Evolutionary conservation across 1,284 basidiomycete genomes (phyloP).

Genomic region (Ceratobasidium theobromae): DNA sequence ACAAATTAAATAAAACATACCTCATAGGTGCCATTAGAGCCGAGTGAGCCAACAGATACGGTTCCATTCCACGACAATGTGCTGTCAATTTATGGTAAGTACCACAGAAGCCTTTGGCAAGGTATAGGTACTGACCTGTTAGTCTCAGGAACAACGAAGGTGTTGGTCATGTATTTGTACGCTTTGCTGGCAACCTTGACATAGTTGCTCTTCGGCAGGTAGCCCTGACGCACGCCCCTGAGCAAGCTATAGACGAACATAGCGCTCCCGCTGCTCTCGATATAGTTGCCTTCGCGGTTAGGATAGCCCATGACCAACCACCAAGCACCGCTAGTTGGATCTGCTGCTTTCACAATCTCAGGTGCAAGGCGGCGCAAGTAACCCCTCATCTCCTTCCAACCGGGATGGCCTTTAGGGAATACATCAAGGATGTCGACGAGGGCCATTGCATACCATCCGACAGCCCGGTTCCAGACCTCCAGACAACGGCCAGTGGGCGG

Average conservation of each 20-base stretch:
- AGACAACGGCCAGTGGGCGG: conserved; percentile 52
- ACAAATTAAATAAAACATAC: too few species aligned
- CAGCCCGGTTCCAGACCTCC: conserved; percentile 53
- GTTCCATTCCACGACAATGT: conserved; percentile 45
- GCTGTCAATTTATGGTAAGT: conserved; percentile 41
- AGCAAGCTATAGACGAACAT: conserved; percentile 54
- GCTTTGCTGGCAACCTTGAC: conserved; percentile 47
- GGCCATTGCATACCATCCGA: conserved; percentile 56
- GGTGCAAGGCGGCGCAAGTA: conserved; percentile 47
- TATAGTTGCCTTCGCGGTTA: conserved; percentile 51
- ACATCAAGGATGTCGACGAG: conserved; percentile 52
- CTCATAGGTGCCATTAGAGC: conserved; percentile 30
- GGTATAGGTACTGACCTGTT: conserved; percentile 41
- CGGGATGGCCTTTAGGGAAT: conserved; percentile 44
- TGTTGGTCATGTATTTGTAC: conserved; percentile 48
- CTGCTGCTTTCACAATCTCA: conserved; percentile 47
- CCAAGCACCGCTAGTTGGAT: conserved; percentile 49
- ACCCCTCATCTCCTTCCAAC: conserved; percentile 42
- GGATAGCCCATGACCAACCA: conserved; percentile 55
- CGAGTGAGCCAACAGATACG: conserved; percentile 23
- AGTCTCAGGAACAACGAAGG: conserved; percentile 48
- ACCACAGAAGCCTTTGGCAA: neutral
- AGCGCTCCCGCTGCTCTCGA: conserved; percentile 52
- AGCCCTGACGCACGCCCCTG: conserved; percentile 50
- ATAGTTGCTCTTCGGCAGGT: conserved; percentile 43